Evolutionary conservation across 1,139 yeast species (phyloP), one percentile per base, ranked within the genome.

Genomic region (Spencermartinsiella ligniputridi): DNA sequence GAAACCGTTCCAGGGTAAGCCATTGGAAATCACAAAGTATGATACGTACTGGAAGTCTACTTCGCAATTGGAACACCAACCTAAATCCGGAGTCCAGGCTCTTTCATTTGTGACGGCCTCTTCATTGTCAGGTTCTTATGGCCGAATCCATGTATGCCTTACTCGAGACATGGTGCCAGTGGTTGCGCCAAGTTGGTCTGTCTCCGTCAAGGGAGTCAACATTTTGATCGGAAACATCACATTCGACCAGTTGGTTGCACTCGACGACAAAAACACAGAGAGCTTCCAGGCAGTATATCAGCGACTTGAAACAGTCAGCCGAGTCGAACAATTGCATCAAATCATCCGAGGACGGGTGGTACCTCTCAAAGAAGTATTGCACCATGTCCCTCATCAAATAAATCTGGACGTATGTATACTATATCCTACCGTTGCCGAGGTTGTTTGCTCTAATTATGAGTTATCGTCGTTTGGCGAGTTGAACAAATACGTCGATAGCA

Each of bases 21-120:
- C 95, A 8, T 70, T 92, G 45, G 97, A 90, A 63, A 86, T 95
- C 35, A 82, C 96, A 3, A 87, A 89, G 67, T 90, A 87, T 61
- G 97, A 90, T 59, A 90, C 97, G 0, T 92, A 92, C 66, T 92
- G 98, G 98, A 92, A 90, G 65, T 82, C 95, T 1, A 85, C 95
- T 0, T 77, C 73, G 34, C 74, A 73, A 36, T 63, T 69, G 25
- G 70, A 64, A 39, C 53, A 55, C 46, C 45, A 46, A 52, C 54
- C 36, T 49, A 53, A 25, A 54, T 55, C 44, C 54, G 47, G 42
- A 30, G 67, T 49, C 58, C 67, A 69, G 34, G 68, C 80, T 4
- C 71, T 83, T 32, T 81, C 95, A 3, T 80, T 88, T 58, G 96
- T 92, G 15, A 90, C 97, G 0, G 94, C 96, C 0, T 88, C 97